These are phyloP conservation scores for Drosera spatulata DNA, from an alignment of 179 eudicot species.

Conservation along the genomic window DNA sequence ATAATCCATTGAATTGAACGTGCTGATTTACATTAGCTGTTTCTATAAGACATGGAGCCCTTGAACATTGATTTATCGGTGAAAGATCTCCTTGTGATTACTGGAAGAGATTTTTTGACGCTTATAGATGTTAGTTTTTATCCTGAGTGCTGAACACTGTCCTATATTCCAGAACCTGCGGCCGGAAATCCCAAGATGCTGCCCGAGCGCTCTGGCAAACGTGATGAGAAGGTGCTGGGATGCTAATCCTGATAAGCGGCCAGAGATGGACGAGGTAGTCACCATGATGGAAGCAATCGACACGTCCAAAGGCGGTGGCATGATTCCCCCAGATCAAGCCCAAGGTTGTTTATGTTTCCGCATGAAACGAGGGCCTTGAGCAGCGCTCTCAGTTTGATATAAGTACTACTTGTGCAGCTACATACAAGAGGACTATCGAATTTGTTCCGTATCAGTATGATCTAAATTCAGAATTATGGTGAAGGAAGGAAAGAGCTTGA, in stretches of 20 bases:
- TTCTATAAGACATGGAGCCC: neutral
- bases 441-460: no score
- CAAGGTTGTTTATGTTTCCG: slow-evolving; percentile 82
- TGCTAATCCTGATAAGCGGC: slow-evolving; percentile 74
- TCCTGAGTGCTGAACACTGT: no score
- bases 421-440: no score
- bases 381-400: neutral
- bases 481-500: neutral
- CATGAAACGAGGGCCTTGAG: slow-evolving; percentile 74
- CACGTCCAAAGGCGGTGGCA: no score
- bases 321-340: slow-evolving; percentile 4
- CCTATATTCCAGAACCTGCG: slow-evolving; percentile 58
- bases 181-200: slow-evolving; percentile 97
- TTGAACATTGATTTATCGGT: no score
- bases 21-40: neutral
- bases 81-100: neutral
- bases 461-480: no score
- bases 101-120: neutral
- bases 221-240: slow-evolving; percentile 99
- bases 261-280: no score
- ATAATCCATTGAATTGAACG: no score
- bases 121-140: neutral
- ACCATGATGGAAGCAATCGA: no score
- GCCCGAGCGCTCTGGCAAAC: slow-evolving; percentile 85
- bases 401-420: no score